Conservation (phyloP, 108 stramenopile genomes). For the Aurantiochytrium sp. region DNA sequence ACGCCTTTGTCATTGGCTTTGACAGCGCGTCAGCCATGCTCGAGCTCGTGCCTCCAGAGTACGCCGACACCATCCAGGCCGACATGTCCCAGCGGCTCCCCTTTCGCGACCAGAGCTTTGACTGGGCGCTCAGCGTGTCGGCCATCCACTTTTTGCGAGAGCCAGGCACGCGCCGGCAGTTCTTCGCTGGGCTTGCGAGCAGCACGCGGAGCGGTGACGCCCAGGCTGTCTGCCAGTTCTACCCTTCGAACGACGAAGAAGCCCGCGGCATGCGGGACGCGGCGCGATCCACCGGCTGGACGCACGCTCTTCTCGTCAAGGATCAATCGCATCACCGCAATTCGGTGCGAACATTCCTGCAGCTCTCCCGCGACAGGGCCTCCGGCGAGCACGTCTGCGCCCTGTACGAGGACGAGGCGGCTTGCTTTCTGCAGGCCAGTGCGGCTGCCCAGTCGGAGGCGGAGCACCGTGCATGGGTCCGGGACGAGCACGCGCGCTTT, state of each 20-base stretch:
- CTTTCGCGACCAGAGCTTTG: background rate
- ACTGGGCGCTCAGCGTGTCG: background rate
- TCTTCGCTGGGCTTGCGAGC: background rate
- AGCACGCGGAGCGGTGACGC: background rate
- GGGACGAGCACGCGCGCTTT: conserved; percentile 1
- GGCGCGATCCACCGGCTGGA: background rate
- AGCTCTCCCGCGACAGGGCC: background rate
- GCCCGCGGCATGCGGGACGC: background rate
- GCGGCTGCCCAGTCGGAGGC: background rate
- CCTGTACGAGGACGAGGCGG: background rate
- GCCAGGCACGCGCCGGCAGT: background rate
- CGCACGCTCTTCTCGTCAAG: background rate
- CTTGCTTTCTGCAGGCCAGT: background rate
- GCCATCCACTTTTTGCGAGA: background rate
- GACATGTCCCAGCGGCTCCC: background rate
- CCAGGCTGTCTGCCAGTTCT: background rate
- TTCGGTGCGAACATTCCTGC: background rate
- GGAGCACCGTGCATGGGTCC: background rate
- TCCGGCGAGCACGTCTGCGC: background rate
- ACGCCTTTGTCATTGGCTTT: background rate
- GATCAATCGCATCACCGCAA: background rate
- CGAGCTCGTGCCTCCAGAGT: background rate
- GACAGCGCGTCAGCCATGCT: background rate
- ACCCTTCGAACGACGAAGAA: background rate
- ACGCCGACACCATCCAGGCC: background rate